Conservation (phyloP, 2,329 filamentous ascomycete species). For the Fusarium sp. region DNA sequence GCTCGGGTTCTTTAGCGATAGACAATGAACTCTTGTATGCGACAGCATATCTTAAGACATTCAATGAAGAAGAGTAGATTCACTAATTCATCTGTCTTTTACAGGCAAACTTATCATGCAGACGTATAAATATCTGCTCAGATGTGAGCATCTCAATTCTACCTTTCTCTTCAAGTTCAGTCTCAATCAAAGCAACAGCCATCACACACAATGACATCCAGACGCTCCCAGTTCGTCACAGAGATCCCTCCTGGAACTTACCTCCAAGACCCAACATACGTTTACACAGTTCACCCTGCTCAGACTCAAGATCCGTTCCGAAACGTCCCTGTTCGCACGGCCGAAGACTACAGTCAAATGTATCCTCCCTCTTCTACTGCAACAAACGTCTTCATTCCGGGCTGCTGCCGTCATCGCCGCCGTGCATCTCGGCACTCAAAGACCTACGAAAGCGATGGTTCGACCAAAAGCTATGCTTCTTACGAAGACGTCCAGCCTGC, state of each 20-base stretch:
- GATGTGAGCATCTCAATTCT: not conserved
- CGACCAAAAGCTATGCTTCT: conserved; percentile 9
- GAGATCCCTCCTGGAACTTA: conserved; percentile 2
- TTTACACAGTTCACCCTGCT: conserved; percentile 6
- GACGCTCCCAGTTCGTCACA: conserved; percentile 9
- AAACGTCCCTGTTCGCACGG: not conserved
- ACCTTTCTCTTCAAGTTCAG: not conserved
- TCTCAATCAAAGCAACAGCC: not conserved
- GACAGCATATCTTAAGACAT: not conserved
- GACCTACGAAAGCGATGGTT: conserved; percentile 3
- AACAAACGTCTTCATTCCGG: not conserved
- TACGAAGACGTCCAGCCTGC: not conserved
- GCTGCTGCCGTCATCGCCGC: conserved; percentile 20
- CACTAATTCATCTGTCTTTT: not conserved
- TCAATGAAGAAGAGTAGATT: not conserved
- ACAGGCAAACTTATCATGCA: conserved; percentile 1
- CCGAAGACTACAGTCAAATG: conserved; percentile 13
- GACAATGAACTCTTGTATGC: not conserved
- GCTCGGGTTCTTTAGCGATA: not conserved
- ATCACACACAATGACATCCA: conserved; percentile 17
- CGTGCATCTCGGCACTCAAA: conserved; percentile 12
- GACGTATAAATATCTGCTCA: conserved; percentile 17
- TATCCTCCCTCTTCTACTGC: conserved; percentile 5
- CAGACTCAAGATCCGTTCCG: not conserved
- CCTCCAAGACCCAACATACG: conserved; percentile 8